Percentiles rank a stretch among this genome's conserved stretches.
phyloP scores from a whole-genome alignment of 176 grass and related monocot genomes.

The Thalia dealbata region DNA sequence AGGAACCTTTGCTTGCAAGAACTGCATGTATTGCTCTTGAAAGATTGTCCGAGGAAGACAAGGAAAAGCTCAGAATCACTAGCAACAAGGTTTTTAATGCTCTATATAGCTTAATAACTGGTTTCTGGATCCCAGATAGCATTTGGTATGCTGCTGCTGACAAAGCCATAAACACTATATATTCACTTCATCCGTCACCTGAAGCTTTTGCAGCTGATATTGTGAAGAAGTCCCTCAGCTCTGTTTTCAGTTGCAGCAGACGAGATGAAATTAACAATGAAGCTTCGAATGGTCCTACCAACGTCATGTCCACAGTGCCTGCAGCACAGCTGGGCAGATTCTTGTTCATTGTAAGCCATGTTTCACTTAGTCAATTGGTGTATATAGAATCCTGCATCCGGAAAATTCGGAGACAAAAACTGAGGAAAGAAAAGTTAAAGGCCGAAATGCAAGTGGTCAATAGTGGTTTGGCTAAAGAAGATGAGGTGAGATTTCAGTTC shows the following conservation, averaged over 20 bases:
- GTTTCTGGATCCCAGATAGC: constrained; percentile 60
- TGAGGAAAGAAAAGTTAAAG: constrained; percentile 53
- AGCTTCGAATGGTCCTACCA: constrained; percentile 18
- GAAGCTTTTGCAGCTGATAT: constrained; percentile 70
- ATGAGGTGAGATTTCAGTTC: constrained; percentile 37
- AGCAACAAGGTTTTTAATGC: constrained; percentile 50
- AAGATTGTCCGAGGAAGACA: constrained; percentile 86
- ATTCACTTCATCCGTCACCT: constrained; percentile 59
- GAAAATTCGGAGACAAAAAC: constrained; percentile 80
- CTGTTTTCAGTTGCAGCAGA: constrained; percentile 39
- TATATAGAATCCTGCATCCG: constrained; percentile 75
- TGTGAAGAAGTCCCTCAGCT: constrained; percentile 58
- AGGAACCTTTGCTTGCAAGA: constrained; percentile 87
- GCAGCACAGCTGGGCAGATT: constrained; percentile 73
- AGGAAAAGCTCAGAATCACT: constrained; percentile 50
- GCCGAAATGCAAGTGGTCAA: constrained; percentile 21
- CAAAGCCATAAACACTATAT: constrained; percentile 74
- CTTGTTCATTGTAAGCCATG: constrained; percentile 76
- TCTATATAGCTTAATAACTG: constrained; percentile 51
- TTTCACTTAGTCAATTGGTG: constrained; percentile 85
- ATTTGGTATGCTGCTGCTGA: constrained; percentile 90
- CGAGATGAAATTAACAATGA: constrained; percentile 29
- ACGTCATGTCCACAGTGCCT: constrained; percentile 34
- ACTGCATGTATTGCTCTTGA: constrained; percentile 79
- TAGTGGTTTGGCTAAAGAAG: constrained; percentile 28